A percentile compares a stretch with the other conserved stretches of the same genome.
phyloP scores from a whole-genome alignment of 163 green algal genomes.

The Chlamydomonas reinhardtii region DNA sequence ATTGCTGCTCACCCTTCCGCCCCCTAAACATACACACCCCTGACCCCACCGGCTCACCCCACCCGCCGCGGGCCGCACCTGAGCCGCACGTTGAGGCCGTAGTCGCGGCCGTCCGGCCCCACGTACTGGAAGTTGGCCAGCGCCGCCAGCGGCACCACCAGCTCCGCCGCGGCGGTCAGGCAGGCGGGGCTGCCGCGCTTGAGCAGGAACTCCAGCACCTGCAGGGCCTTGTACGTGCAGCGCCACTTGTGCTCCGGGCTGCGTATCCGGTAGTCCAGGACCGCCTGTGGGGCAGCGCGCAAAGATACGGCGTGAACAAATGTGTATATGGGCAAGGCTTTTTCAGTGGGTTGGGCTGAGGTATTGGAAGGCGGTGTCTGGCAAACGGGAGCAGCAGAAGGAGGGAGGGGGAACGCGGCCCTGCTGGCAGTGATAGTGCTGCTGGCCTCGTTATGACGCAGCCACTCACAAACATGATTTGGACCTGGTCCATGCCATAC shows the following conservation, averaged over 20 bases:
- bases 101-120: conserved; percentile 65
- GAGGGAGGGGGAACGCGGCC: no score
- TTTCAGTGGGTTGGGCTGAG: no score
- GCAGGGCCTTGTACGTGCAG: conserved; percentile 89
- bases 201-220: conserved; percentile 82
- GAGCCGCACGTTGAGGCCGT: conserved; percentile 79
- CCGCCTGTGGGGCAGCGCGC: conserved; percentile 54
- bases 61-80: conserved; percentile 53
- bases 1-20: neutral
- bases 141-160: conserved; percentile 63
- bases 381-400: no score
- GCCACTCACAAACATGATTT: conserved; percentile 81
- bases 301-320: no score
- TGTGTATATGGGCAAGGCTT: no score
- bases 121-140: conserved; percentile 75
- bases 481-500: conserved; percentile 60
- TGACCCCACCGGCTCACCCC: no score
- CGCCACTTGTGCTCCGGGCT: conserved; percentile 81
- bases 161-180: conserved; percentile 44
- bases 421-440: no score
- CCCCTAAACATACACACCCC: no score
- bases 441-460: no score
- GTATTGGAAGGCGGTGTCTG: no score
- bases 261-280: conserved; percentile 78
- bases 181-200: conserved; percentile 67